Evolutionary conservation across 345 rosid genomes (phyloP), one percentile per base, ranked within the genome.

Genomic region (Dipteronia sinensis): DNA sequence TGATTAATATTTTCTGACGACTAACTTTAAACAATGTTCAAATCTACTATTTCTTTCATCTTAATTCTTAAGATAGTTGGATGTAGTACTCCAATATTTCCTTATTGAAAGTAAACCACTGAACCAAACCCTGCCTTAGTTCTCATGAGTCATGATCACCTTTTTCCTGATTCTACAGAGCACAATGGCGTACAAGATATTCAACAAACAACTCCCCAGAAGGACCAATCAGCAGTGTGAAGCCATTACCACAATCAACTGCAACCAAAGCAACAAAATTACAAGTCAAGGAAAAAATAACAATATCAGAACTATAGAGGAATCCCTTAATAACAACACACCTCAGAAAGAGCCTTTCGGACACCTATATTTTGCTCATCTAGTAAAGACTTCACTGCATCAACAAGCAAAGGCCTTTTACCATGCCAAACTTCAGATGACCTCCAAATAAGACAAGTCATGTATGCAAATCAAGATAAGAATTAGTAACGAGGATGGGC

Each of bases 191-290:
- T 69, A 93, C 94, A 74, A 95, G 96, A 85, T 93, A 95, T 82
- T 95, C 94, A 72, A 95, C 91, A 85, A 93, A 95, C 82, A 90
- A 76, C 80, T 95, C 99, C 78, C 91, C 99, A 58, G 93, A 87
- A 71, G 97, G 91, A 77, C 97, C 99, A 65, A 88, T 89, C 86
- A 95, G 86, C 99, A 95, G 79, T 95, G 96, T 76, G 99, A 95
- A 79, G 98, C 97, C 99, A 95, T 95, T 73, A 95, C 99, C 76
- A 92, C 94, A 71, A 95, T 93, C 82, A 95, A 85, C 99, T 95
- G 73, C 46, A 77, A 88, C 25, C 81, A 85, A 78, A 82, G 77
- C 72, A 73, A 76, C 69, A 75, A 6, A 75, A 80, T 66, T 29
- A 31, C 72, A 56, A 53, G 42, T 56, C 27, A 34, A 76, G 51